Conservation (phyloP, 1,139 yeast genomes). For the Geotrichum carabidarum region DNA sequence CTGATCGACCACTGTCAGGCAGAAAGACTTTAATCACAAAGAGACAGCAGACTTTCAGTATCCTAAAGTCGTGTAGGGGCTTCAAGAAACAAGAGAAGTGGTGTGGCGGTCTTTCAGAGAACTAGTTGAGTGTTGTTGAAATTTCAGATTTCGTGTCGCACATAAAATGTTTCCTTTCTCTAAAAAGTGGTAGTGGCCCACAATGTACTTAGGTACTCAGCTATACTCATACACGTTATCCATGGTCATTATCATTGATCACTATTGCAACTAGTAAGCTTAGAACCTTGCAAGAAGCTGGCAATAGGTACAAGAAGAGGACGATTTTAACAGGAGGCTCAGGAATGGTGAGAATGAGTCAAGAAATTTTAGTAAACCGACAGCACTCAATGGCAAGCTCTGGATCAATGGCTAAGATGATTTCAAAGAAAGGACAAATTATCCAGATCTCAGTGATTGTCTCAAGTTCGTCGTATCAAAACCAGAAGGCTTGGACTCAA, state of each 20-base stretch:
- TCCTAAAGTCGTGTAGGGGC: neutral
- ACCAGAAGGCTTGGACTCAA: neutral
- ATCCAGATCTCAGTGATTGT: too few relatives aligned
- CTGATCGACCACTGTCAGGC: neutral
- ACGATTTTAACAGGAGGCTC: too few relatives aligned
- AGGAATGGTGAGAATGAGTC: too few relatives aligned
- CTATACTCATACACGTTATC: neutral
- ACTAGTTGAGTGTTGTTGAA: neutral
- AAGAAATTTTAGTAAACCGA: too few relatives aligned
- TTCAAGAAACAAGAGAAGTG: neutral
- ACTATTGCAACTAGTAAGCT: too few relatives aligned
- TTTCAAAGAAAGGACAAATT: neutral
- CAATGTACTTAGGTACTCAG: neutral
- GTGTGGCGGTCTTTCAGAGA: neutral
- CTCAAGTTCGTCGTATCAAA: too few relatives aligned
- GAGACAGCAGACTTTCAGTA: neutral
- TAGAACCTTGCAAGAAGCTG: too few relatives aligned
- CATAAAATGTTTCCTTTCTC: neutral
- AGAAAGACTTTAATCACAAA: slow-evolving; percentile 2
- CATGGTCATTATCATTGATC: too few relatives aligned
- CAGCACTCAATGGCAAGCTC: neutral
- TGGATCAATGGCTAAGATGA: neutral
- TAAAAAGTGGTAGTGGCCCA: neutral
- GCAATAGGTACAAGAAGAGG: too few relatives aligned
- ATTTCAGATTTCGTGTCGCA: neutral